These are phyloP conservation scores for Fraxinus cuspidata DNA, from an alignment of 257 asterid genomes.

Conservation along the genomic window DNA sequence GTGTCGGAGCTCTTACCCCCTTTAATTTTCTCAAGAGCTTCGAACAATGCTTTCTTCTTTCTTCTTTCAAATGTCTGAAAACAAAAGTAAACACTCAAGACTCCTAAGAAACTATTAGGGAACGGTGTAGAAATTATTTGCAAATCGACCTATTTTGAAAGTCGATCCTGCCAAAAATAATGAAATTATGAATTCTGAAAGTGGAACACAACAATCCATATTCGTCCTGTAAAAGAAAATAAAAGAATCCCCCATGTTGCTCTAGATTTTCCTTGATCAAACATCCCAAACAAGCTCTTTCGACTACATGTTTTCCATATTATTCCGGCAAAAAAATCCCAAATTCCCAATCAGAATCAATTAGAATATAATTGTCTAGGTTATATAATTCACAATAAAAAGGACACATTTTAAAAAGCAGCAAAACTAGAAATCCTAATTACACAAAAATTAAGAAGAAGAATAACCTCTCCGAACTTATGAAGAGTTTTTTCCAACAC, in stretches of 20 bases:
- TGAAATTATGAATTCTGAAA: background rate
- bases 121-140: background rate
- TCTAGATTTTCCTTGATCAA: background rate
- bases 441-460: background rate
- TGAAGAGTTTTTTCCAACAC: constrained; percentile 64
- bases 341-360: background rate
- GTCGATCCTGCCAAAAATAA: background rate
- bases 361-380: background rate
- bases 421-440: background rate
- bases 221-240: background rate
- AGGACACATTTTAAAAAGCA: background rate
- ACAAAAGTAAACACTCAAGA: background rate
- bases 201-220: background rate
- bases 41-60: constrained; percentile 61
- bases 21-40: constrained; percentile 92
- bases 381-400: background rate
- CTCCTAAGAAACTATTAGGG: background rate
- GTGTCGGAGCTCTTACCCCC: constrained; percentile 48
- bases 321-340: background rate
- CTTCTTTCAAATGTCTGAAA: constrained; percentile 65
- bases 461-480: constrained; percentile 45
- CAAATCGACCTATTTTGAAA: background rate
- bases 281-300: background rate
- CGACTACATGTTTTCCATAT: background rate
- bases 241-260: background rate